phyloP scores from a whole-genome alignment of 1,139 yeast species.

The Martiniozyma asiatica region DNA sequence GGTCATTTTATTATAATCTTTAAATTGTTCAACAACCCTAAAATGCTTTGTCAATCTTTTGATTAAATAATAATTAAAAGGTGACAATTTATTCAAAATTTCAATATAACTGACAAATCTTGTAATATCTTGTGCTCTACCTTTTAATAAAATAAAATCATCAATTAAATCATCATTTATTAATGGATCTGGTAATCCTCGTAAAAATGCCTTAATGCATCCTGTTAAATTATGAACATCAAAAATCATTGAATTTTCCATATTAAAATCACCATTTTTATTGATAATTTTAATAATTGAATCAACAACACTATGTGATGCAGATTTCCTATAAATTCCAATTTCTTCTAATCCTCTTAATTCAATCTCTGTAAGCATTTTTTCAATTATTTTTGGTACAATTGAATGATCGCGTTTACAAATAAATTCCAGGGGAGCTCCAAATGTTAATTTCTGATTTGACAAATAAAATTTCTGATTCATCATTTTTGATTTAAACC shows the following conservation, averaged over 20 bases:
- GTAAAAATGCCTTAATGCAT: slow-evolving; percentile 68
- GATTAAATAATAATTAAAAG: slow-evolving; percentile 54
- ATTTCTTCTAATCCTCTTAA: slow-evolving; percentile 77
- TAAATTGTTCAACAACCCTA: slow-evolving; percentile 31
- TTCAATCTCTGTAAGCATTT: slow-evolving; percentile 65
- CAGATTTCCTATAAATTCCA: slow-evolving; percentile 86
- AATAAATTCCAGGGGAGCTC: slow-evolving; percentile 71
- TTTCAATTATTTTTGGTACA: slow-evolving; percentile 56
- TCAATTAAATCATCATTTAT: slow-evolving; percentile 50
- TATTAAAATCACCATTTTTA: slow-evolving; percentile 51
- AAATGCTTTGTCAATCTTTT: slow-evolving; percentile 60
- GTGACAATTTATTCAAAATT: slow-evolving; percentile 44
- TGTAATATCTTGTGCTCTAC: slow-evolving; percentile 21
- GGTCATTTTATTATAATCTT: slow-evolving; percentile 40
- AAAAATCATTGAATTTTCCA: slow-evolving; percentile 57
- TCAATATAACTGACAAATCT: slow-evolving; percentile 31
- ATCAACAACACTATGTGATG: slow-evolving; percentile 70
- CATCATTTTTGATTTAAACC: slow-evolving; percentile 38
- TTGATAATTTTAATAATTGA: slow-evolving; percentile 66
- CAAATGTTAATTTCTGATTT: slow-evolving; percentile 49
- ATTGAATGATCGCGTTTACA: slow-evolving; percentile 57
- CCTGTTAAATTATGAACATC: slow-evolving; percentile 89
- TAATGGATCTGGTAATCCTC: slow-evolving; percentile 85
- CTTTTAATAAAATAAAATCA: slow-evolving; percentile 32
- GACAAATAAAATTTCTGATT: slow-evolving; percentile 22